A percentile compares a stretch with the other conserved stretches of the same genome.
Evolutionary conservation across 2,329 filamentous ascomycete genomes (phyloP).

Genomic region (Colletotrichum sp.): DNA sequence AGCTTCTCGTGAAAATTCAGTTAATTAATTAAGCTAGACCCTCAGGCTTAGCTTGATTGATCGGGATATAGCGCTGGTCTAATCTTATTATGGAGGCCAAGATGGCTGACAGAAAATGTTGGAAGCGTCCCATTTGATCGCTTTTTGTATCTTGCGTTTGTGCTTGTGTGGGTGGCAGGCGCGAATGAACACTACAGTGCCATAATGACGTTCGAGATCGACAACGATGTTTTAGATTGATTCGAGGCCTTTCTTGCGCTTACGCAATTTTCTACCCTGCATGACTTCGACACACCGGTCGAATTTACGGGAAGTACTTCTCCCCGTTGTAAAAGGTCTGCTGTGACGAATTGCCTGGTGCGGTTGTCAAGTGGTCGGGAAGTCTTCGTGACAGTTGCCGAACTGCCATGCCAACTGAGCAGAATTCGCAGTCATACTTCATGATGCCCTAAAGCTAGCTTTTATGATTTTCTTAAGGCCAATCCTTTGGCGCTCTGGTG

Average conservation of each 20-base stretch:
- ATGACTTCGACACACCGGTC: not conserved
- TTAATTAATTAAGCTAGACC: too few species aligned
- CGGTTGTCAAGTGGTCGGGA: not conserved
- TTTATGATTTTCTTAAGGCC: not conserved
- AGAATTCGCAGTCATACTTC: not conserved
- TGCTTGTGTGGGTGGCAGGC: not conserved
- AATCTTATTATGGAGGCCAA: not conserved
- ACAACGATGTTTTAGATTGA: not conserved
- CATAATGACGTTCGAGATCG: not conserved
- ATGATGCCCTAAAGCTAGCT: not conserved
- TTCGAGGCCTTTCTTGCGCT: not conserved
- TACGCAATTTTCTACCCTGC: not conserved
- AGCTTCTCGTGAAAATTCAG: too few species aligned
- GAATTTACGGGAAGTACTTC: not conserved
- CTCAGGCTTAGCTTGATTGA: too few species aligned
- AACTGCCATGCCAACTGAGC: not conserved
- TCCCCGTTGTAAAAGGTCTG: not conserved
- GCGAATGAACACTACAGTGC: not conserved
- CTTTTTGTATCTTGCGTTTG: not conserved
- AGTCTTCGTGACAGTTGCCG: not conserved
- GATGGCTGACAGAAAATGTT: not conserved
- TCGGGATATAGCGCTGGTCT: too few species aligned
- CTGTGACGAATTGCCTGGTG: not conserved
- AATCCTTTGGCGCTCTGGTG: too few species aligned
- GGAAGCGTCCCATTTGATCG: not conserved